phyloP scores from a whole-genome alignment of 2,329 filamentous ascomycete species.

The Aspergillus sojae region DNA sequence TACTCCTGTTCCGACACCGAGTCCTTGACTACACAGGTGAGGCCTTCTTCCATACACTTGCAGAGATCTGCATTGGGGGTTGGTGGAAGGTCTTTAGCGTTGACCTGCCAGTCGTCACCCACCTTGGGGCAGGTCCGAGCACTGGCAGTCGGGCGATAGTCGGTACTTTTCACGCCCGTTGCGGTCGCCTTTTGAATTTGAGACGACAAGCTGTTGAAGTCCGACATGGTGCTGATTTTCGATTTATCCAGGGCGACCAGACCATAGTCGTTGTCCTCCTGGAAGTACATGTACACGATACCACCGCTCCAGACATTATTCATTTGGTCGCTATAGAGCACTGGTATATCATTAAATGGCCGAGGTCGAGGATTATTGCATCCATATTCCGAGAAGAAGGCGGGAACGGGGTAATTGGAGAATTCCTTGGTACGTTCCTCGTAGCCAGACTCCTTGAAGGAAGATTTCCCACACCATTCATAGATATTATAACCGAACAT shows the following conservation, averaged over 20 bases:
- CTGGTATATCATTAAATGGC: slow-evolving; percentile 80
- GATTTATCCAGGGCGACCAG: slow-evolving; percentile 64
- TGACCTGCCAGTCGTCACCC: slow-evolving; percentile 68
- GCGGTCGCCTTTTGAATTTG: slow-evolving; percentile 71
- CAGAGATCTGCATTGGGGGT: slow-evolving; percentile 78
- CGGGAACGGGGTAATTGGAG: slow-evolving; percentile 82
- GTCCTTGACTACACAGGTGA: slow-evolving; percentile 69
- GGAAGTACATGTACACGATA: slow-evolving; percentile 98
- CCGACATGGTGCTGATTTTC: slow-evolving; percentile 67
- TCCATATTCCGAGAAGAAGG: slow-evolving; percentile 98
- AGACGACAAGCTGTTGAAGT: slow-evolving; percentile 73
- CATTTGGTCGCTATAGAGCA: slow-evolving; percentile 82
- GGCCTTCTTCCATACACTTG: slow-evolving; percentile 76
- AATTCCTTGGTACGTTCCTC: slow-evolving; percentile 83
- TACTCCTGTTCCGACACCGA: slow-evolving; percentile 56
- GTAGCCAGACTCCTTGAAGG: slow-evolving; percentile 76
- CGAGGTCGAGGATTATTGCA: slow-evolving; percentile 78
- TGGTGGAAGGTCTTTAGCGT: slow-evolving; percentile 70
- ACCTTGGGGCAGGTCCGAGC: slow-evolving; percentile 71
- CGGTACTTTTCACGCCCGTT: slow-evolving; percentile 63
- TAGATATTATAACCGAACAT: slow-evolving; percentile 99
- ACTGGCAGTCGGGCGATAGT: slow-evolving; percentile 74
- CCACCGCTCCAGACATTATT: slow-evolving; percentile 86
- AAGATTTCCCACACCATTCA: slow-evolving; percentile 93
- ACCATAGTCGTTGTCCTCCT: slow-evolving; percentile 85